Evolutionary conservation across 345 rosid species (phyloP), one percentile per base, ranked within the genome.

Genomic region (Theobroma cacao): DNA sequence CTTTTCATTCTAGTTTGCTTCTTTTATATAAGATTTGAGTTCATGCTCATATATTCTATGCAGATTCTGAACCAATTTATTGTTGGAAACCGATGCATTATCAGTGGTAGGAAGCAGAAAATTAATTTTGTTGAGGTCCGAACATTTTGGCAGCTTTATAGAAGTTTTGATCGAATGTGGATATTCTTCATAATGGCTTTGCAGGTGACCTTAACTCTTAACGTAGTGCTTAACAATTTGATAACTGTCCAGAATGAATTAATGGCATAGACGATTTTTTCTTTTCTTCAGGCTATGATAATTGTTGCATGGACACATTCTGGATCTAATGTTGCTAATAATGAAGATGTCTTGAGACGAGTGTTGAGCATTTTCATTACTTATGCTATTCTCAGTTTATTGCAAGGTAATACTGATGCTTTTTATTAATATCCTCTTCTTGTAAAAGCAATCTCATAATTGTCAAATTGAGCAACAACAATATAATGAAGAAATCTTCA

Each of bases 121-220:
- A 90, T 92, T 61, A 94, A 94, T 86, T 96, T 96, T 90, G 99
- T 96, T 76, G 99, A 96, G 90, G 91, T 91, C 75, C 98, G 98
- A 40, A 94, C 99, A 17, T 96, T 92, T 88, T 91, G 89, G 92
- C 93, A 96, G 84, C 92, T 96, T 15, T 96, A 84, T 78, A 87
- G 99, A 83, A 94, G 95, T 85, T 96, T 96, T 67, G 98, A 92
- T 74, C 89, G 99, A 48, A 90, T 92, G 99, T 96, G 99, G 99
- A 90, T 94, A 84, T 96, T 96, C 88, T 80, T 94, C 80, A 80
- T 87, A 43, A 69, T 96, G 90, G 90, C 97, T 80, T 90, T 94
- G 7, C 99, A 96, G 94, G 99, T 96, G 71, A 74, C 33, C 72
- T 73, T 56, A 55, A 40, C 13, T 48, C 74, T 78, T 65, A 48